Evolutionary conservation across 2,329 filamentous ascomycete genomes (phyloP).

Genomic region (Botrytis tulipae): DNA sequence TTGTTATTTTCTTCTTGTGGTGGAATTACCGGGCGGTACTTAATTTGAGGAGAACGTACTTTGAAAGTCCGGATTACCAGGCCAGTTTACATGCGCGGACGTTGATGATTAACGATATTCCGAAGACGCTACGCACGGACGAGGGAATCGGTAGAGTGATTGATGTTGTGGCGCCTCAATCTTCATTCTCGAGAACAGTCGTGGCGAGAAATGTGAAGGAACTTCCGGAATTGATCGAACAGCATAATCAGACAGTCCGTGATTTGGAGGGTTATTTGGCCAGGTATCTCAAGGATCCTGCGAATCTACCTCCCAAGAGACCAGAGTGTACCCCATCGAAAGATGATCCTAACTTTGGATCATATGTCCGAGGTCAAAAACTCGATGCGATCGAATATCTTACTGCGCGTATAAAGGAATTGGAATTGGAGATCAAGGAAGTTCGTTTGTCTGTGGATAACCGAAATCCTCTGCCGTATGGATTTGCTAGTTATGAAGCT

Average conservation of each 20-base stretch:
- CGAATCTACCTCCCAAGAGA: slow-evolving; percentile 71
- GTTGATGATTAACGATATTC: slow-evolving; percentile 78
- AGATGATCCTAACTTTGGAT: slow-evolving; percentile 66
- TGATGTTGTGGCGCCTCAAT: slow-evolving; percentile 74
- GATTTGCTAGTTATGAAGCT: slow-evolving; percentile 89
- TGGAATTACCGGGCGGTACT: slow-evolving; percentile 79
- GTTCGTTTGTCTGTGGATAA: slow-evolving; percentile 80
- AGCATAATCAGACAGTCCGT: slow-evolving; percentile 78
- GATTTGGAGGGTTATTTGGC: slow-evolving; percentile 80
- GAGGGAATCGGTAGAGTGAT: slow-evolving; percentile 85
- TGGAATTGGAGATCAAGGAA: slow-evolving; percentile 83
- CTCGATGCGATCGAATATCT: slow-evolving; percentile 94
- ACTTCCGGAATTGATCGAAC: slow-evolving; percentile 77
- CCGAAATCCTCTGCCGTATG: slow-evolving; percentile 84
- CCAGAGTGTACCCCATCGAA: slow-evolving; percentile 79
- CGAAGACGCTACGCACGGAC: slow-evolving; percentile 71
- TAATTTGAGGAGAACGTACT: slow-evolving; percentile 71
- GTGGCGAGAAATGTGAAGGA: slow-evolving; percentile 92
- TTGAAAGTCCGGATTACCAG: slow-evolving; percentile 85
- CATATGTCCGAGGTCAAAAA: slow-evolving; percentile 67
- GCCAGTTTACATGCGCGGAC: slow-evolving; percentile 76
- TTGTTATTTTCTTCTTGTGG: slow-evolving; percentile 81
- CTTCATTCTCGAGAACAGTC: slow-evolving; percentile 74
- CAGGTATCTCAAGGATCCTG: slow-evolving; percentile 86
- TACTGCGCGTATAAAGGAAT: slow-evolving; percentile 75